A percentile compares a stretch with the other conserved stretches of the same genome.
Conservation (phyloP, 2,329 filamentous ascomycete genomes). For the Orbilia ellipsospora region DNA sequence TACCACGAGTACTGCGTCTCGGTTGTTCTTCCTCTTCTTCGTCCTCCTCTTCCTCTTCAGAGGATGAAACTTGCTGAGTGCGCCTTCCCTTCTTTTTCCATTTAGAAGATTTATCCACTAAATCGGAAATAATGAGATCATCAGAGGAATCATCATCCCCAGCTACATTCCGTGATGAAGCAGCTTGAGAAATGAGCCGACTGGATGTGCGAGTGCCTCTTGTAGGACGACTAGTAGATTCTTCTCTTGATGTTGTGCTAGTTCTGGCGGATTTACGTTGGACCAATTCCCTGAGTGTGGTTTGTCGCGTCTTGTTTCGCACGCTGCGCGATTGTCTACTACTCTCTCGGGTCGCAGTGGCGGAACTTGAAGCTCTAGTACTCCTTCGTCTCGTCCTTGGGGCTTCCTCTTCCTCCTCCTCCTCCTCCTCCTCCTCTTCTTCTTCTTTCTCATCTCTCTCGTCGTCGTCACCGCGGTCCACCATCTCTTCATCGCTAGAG, state of each 20-base stretch:
- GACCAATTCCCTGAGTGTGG: slow-evolving; percentile 14
- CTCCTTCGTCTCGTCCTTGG: slow-evolving; percentile 13
- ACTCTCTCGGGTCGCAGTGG: not conserved
- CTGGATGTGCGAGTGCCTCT: slow-evolving; percentile 39
- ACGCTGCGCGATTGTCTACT: slow-evolving; percentile 8
- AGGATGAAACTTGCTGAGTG: not conserved
- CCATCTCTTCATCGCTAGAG: slow-evolving; percentile 33
- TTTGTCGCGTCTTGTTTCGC: slow-evolving; percentile 20
- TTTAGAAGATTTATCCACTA: slow-evolving; percentile 17
- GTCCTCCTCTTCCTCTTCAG: not conserved
- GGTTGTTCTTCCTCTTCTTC: not conserved
- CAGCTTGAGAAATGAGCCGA: slow-evolving; percentile 31
- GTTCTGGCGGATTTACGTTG: slow-evolving; percentile 11
- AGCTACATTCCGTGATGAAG: not conserved
- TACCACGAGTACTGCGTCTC: not conserved
- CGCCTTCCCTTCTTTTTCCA: slow-evolving; percentile 22
- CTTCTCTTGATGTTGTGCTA: not conserved
- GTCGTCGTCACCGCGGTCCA: not conserved
- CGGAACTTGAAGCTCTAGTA: slow-evolving; percentile 20
- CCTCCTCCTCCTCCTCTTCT: slow-evolving; percentile 15
- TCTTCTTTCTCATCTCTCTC: slow-evolving; percentile 17
- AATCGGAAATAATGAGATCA: slow-evolving; percentile 47
- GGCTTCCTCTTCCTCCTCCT: slow-evolving; percentile 9
- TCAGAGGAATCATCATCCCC: slow-evolving; percentile 23
- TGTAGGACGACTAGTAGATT: not conserved